Evolutionary conservation across 2,329 filamentous ascomycete genomes (phyloP), one percentile per base, ranked within the genome.

Genomic region (Penicillium sp.): DNA sequence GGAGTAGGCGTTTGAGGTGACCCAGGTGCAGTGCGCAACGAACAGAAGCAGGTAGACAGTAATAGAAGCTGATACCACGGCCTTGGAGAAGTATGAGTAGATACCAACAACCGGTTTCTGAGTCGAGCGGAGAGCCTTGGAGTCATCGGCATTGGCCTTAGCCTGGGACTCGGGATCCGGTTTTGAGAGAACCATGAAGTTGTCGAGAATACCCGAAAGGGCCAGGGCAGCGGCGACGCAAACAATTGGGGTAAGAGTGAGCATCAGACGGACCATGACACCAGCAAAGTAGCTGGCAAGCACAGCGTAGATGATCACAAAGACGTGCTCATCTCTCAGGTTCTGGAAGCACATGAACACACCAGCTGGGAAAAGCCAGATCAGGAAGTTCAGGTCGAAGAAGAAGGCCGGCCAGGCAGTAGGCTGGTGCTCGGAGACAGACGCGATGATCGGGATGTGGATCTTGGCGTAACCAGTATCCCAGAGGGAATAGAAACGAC

Each of bases 361-460:
- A 78, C 95, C 95, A 13, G 95, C 96, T 4, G 95, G 95, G 87
- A 99, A 98, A 54, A 99, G 87, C 95, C 95, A 99, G 79, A 99
- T 96, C 71, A 99, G 85, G 82, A 99, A 88, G 82, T 96, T 97
- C 69, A 99, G 84, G 72, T 99, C 95, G 77, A 99, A 99, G 83
- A 99, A 99, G 84, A 97, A 99, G 16, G 96, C 92, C 2, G 95
- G 95, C 95, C 95, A 99, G 44, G 95, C 95, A 39, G 95, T 99
- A 55, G 95, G 95, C 80, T 99, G 95, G 81, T 99, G 95, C 80
- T 99, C 95, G 1, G 95, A 99, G 49, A 99, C 95, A n/a, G 95
- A 99, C 3, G 95, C 95, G 75, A 99, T 99, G 74, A 99, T 99
- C 61, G 95, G 95, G 73, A 99, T 99, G 73, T 99, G 95, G 64